Evolutionary conservation across 2,329 filamentous ascomycete species (phyloP), one percentile per base, ranked within the genome.

Genomic region (Atkinsonella hypoxylon): DNA sequence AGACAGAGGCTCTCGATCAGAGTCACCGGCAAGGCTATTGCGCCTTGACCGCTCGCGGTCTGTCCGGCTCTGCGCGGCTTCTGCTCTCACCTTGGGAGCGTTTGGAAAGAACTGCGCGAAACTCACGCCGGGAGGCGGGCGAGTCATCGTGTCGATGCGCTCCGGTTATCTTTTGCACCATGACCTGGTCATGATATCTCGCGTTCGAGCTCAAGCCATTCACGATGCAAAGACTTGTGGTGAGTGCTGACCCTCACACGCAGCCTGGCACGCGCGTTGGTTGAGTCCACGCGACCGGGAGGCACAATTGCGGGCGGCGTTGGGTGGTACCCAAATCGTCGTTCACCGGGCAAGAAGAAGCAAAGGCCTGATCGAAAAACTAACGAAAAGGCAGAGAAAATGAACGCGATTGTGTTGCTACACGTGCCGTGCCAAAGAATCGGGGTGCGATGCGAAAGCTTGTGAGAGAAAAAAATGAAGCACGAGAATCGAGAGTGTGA

Each of bases 51-150:
- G 61, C 43, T 67, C 64, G 53, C 61, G 61, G 48, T 65, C 65
- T 55, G 57, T 58, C 57, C 66, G 67, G 56, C 62, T 61, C 61
- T 69, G 67, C 47, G 47, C 47, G 48, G 68, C 69, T 57, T 70
- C 71, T 53, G 68, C 67, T 66, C 71, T 80, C 72, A 76, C 73
- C 66, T 76, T 82, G 59, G 87, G 85, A 64, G 85, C 87, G 65
- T 84, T 81, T 59, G 85, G 86, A 70, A 89, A 90, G 77, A 89
- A 93, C 72, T 89, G 82, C 71, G 85, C 86, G 77, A 89, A 90
- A 72, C 83, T 83, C 74, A 85, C 83, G 69, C 75, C 74, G 55
- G 78, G 76, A 63, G 82, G 77, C 67, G 83, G 80, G 75, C 86
- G 87, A 81, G 87, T 87, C 85, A 87, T 87, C 72, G 73, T 82